Percentiles rank a stretch among this genome's conserved stretches.
These are phyloP conservation scores for Wickerhamomyces kurtzmanii DNA, from an alignment of 805 yeast genomes.

Conservation along the genomic window DNA sequence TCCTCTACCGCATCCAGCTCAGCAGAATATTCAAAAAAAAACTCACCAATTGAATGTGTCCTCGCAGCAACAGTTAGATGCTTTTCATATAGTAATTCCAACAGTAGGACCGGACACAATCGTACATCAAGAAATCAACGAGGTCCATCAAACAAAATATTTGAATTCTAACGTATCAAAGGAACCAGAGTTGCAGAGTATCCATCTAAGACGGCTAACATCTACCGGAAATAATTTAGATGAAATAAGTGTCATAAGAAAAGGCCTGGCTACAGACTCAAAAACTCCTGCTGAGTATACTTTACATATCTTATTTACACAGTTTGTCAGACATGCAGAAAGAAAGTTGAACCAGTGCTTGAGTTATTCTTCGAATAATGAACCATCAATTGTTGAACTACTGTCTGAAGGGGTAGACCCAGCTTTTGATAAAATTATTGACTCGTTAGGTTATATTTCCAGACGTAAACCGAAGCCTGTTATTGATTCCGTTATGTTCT, in stretches of 20 bases:
- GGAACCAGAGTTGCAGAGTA: too few relatives aligned
- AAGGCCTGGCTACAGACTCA: slow-evolving; percentile 38
- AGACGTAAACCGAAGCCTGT: slow-evolving; percentile 88
- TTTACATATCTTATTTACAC: slow-evolving; percentile 86
- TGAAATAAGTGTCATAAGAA: slow-evolving; percentile 20
- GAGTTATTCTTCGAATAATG: slow-evolving; percentile 51
- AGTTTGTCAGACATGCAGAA: slow-evolving; percentile 91
- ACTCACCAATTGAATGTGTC: too few relatives aligned
- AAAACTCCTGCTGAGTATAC: slow-evolving; percentile 85
- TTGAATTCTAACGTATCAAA: too few relatives aligned
- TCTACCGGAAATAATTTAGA: slow-evolving; percentile 11
- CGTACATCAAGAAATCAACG: too few relatives aligned
- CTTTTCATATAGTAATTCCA: too few relatives aligned
- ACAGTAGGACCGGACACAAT: too few relatives aligned
- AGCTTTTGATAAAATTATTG: slow-evolving; percentile 75
- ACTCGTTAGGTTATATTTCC: slow-evolving; percentile 85
- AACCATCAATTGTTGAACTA: slow-evolving; percentile 71
- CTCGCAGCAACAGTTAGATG: too few relatives aligned
- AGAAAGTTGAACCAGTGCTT: slow-evolving; percentile 70
- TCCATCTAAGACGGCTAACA: too few relatives aligned
- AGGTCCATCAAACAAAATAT: too few relatives aligned
- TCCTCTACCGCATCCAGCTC: too few relatives aligned
- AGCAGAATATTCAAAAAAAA: too few relatives aligned
- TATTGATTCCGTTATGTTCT: slow-evolving; percentile 95
- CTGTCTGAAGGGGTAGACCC: slow-evolving; percentile 83